Conservation (phyloP, 164 flowering plant species). For the Saururus chinensis region DNA sequence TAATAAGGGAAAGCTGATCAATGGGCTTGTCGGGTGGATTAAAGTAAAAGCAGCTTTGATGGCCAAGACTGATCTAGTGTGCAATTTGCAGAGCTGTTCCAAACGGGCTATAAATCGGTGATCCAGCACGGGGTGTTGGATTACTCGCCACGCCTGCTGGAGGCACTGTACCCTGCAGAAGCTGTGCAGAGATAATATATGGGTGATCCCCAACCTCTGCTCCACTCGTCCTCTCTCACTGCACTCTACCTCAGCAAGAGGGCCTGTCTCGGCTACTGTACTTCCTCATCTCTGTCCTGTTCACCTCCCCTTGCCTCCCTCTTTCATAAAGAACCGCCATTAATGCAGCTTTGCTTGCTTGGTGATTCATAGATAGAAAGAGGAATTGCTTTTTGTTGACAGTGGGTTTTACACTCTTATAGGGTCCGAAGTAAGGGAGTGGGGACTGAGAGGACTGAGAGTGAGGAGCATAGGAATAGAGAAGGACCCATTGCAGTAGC, state of each 20-base stretch:
- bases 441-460: background rate
- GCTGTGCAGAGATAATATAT: background rate
- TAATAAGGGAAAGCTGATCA: background rate
- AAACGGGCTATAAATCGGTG: too few relatives aligned
- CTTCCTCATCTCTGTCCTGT: too few relatives aligned
- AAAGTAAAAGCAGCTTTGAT: too few relatives aligned
- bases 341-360: constrained; percentile 3
- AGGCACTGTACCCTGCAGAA: background rate
- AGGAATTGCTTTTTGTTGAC: too few relatives aligned
- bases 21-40: background rate
- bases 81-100: too few relatives aligned
- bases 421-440: background rate
- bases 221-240: constrained; percentile 2
- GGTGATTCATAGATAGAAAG: background rate
- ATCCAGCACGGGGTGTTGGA: too few relatives aligned
- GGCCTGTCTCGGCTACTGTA: background rate
- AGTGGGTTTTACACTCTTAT: too few relatives aligned
- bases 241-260: background rate
- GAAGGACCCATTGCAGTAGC: background rate
- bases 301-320: background rate
- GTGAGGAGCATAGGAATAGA: background rate
- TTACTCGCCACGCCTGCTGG: too few relatives aligned
- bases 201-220: constrained; percentile 11
- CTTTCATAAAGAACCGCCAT: constrained; percentile 1
- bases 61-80: too few relatives aligned